These are phyloP conservation scores for Camellia japonica DNA, from an alignment of 148 eudicot genomes.

Conservation along the genomic window DNA sequence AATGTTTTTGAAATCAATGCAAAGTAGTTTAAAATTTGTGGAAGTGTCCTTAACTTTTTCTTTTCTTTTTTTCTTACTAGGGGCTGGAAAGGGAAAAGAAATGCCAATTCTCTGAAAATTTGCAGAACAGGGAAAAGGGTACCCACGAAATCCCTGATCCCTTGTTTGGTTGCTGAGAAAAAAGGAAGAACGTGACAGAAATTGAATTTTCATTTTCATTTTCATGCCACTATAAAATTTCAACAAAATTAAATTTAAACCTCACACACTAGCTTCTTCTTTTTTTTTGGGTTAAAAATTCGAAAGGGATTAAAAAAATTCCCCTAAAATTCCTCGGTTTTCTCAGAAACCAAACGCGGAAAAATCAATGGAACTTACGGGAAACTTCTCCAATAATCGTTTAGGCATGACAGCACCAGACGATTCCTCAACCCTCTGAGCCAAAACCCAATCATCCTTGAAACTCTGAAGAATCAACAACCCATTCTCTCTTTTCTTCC, in stretches of 20 bases:
- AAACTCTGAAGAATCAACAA: neutral
- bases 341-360: neutral
- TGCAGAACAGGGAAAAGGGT: neutral
- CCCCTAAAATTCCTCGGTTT: neutral
- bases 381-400: slow-evolving; percentile 19
- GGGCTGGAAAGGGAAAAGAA: no score
- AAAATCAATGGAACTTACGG: slow-evolving; percentile 7
- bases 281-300: no score
- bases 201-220: neutral
- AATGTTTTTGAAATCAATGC: no score
- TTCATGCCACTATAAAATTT: neutral
- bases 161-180: neutral
- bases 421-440: neutral
- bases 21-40: no score
- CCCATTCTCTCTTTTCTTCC: neutral
- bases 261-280: no score
- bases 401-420: slow-evolving; percentile 10
- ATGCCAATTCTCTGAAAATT: no score
- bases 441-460: slow-evolving; percentile 1
- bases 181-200: neutral
- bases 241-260: neutral
- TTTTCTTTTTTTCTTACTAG: no score
- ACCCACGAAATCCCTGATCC: neutral
- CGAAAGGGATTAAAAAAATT: no score
- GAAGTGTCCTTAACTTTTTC: no score